Conservation (phyloP, 202 grass and related monocot species). For the Schoenoplectus triqueter region DNA sequence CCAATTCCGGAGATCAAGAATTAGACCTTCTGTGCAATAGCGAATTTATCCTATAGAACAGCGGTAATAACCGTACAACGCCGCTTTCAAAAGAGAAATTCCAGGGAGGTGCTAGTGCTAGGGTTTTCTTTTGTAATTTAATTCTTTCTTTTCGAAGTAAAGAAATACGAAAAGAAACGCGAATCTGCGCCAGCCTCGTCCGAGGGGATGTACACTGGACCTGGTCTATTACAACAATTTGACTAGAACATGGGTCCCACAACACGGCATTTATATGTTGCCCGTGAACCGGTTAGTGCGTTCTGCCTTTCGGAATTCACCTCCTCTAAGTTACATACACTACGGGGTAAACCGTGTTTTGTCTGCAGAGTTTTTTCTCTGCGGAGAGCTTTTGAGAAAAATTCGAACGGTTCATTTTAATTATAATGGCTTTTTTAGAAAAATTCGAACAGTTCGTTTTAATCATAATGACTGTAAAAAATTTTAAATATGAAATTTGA, state of each 20-base stretch:
- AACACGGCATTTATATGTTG: neutral
- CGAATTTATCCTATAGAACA: neutral
- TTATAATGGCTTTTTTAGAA: too few species aligned
- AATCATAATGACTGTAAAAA: too few species aligned
- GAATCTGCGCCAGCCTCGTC: neutral
- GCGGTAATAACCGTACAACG: neutral
- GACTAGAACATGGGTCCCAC: neutral
- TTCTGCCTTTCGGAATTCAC: neutral
- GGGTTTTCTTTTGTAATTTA: neutral
- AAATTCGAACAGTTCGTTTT: too few species aligned
- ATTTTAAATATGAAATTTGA: too few species aligned
- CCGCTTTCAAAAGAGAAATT: conserved; percentile 6
- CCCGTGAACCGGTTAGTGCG: neutral
- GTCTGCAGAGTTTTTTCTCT: too few species aligned
- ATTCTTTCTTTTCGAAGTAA: conserved; percentile 7
- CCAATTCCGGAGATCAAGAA: neutral
- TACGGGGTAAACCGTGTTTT: too few species aligned
- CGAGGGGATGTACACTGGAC: neutral
- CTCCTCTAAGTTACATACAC: too few species aligned
- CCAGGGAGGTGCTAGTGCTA: neutral
- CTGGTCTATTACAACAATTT: neutral
- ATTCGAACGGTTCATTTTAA: too few species aligned
- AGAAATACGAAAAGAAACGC: neutral
- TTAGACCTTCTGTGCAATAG: neutral
- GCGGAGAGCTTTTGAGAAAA: too few species aligned